Evolutionary conservation across 2,329 filamentous ascomycete species (phyloP), one percentile per base, ranked within the genome.

Genomic region (Venturia pyrina): DNA sequence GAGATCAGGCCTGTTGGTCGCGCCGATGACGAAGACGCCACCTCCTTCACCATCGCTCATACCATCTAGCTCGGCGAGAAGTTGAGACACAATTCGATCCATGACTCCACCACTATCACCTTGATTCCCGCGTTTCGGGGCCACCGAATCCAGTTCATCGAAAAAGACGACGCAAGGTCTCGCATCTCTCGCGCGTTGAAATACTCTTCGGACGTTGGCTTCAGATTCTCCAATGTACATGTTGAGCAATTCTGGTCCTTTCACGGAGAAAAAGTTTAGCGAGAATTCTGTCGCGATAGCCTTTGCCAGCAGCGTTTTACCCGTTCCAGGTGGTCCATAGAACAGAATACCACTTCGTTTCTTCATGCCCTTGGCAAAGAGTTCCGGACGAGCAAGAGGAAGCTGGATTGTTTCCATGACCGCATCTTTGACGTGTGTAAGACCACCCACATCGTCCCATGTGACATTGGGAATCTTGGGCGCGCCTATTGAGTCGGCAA

Each of bases 281-380:
- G 89, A 93, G 78, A 96, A 96, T 75, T 96, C 92, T 0, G 92
- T 96, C 0, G 92, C 92, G 70, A 96, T 96, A 40, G 92, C 92
- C 78, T 96, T 96, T 63, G 92, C 92, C 62, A 96, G 82, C n/a
- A 96, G 79, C 1, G 92, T 96, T 79, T 96, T 96, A 71, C 92
- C 92, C 1, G 92, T 96, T 68, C 92, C 92, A 0, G 92, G 92
- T 0, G 92, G 92, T 0, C 92, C 92, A 72, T 96, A 96, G 78
- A 96, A 96, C 32, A 96, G 77, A 69, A 96, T 96, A 70, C 92
- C 92, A 28, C 91, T 96, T 53, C 93, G 88, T 80, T 98, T 98
- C 83, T 97, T 97, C 89, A 98, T 95, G 62, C 93, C 95, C 80
- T 93, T 96, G 41, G 93, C 93, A 72, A 98, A 98, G 1, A 98